phyloP scores from a whole-genome alignment of 2,329 filamentous ascomycete species.

The Fusarium hostae region DNA sequence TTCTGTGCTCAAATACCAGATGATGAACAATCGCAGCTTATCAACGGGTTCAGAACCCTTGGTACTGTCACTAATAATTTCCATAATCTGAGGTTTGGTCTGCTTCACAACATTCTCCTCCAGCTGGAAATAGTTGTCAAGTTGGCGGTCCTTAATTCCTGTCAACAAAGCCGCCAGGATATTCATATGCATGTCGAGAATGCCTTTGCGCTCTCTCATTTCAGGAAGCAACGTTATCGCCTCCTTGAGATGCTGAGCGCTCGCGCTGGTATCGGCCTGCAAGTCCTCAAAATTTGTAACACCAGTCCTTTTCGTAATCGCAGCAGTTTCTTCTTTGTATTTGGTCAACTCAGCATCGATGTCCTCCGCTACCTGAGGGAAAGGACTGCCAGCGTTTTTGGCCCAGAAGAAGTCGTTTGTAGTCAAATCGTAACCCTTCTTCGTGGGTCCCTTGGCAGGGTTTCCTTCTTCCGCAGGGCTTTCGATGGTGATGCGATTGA shows the following conservation, averaged over 20 bases:
- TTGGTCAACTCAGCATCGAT: slow-evolving; percentile 93
- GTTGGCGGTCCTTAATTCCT: slow-evolving; percentile 92
- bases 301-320: slow-evolving; percentile 95
- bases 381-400: slow-evolving; percentile 89
- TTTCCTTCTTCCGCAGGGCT: slow-evolving; percentile 81
- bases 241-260: slow-evolving; percentile 93
- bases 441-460: slow-evolving; percentile 78
- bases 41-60: slow-evolving; percentile 88
- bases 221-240: slow-evolving; percentile 94
- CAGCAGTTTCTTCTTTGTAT: slow-evolving; percentile 94
- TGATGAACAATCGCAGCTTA: slow-evolving; percentile 93
- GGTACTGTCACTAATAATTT: slow-evolving; percentile 81
- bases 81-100: slow-evolving; percentile 87
- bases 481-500: slow-evolving; percentile 95
- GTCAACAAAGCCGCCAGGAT: slow-evolving; percentile 80
- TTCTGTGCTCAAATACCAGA: slow-evolving; percentile 96
- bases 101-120: slow-evolving; percentile 95
- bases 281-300: slow-evolving; percentile 93
- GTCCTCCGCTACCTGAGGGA: slow-evolving; percentile 95
- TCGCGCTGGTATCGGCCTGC: slow-evolving; percentile 87
- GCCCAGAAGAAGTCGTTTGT: slow-evolving; percentile 97
- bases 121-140: slow-evolving; percentile 95
- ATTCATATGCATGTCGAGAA: slow-evolving; percentile 99
- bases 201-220: slow-evolving; percentile 89
- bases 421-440: slow-evolving; percentile 90